Conservation (phyloP, 164 flowering plant species). For the Dillenia suffruticosa region DNA sequence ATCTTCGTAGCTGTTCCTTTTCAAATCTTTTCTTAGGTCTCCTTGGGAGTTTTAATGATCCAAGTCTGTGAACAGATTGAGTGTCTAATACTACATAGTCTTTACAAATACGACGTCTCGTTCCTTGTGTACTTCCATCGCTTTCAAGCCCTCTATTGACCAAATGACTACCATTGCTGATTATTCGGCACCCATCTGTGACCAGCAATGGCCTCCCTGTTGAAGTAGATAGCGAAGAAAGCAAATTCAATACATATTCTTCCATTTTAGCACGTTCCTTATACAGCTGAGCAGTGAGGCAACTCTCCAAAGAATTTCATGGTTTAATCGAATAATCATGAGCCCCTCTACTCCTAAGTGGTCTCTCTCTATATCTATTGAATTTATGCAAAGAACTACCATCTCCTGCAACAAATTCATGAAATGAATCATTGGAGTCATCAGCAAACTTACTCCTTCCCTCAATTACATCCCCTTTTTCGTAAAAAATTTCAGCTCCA, state of each 20-base stretch:
- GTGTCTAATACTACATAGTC: conserved; percentile 25
- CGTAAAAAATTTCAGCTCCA: conserved; percentile 7
- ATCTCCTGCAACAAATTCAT: conserved; percentile 17
- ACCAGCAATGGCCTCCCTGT: conserved; percentile 50
- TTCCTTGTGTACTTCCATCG: conserved; percentile 14
- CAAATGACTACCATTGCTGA: conserved; percentile 32
- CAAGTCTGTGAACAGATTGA: conserved; percentile 32
- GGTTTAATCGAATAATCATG: conserved; percentile 36
- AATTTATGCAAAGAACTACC: conserved; percentile 15
- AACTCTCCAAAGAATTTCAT: conserved; percentile 58
- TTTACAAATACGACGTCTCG: not conserved
- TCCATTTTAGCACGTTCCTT: conserved; percentile 45
- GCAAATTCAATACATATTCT: conserved; percentile 40
- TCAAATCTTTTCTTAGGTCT: conserved; percentile 24
- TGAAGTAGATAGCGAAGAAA: conserved; percentile 30
- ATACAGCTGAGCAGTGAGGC: conserved; percentile 69
- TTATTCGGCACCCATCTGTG: conserved; percentile 54
- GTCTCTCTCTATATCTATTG: conserved; percentile 19
- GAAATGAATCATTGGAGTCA: conserved; percentile 7
- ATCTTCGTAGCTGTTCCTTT: conserved; percentile 18
- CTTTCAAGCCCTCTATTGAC: conserved; percentile 8
- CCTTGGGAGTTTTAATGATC: conserved; percentile 17
- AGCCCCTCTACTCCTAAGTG: conserved; percentile 30
- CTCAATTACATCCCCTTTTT: conserved; percentile 5
- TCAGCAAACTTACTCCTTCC: conserved; percentile 10